Conservation (phyloP, 495 filamentous ascomycete genomes). For the Xanthoparmelia taractica region DNA sequence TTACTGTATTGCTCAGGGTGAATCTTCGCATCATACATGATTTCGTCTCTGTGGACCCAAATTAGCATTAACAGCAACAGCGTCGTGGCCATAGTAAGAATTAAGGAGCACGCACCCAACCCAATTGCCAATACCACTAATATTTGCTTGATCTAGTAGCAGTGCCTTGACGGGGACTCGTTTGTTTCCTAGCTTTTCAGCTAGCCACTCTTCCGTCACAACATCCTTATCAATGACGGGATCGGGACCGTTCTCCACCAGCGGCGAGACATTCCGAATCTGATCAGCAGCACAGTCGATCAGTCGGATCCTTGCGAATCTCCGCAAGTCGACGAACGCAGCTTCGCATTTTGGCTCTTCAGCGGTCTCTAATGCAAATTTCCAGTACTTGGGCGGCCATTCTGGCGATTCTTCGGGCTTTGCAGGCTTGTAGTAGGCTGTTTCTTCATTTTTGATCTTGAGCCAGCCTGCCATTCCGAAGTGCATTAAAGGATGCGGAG, state of each 20-base stretch:
- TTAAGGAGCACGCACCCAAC: constrained; percentile 53
- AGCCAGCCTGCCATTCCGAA: constrained; percentile 89
- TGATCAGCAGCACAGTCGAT: constrained; percentile 69
- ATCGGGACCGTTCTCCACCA: constrained; percentile 89
- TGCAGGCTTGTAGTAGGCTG: constrained; percentile 66
- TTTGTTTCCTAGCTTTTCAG: constrained; percentile 58
- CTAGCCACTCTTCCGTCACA: constrained; percentile 65
- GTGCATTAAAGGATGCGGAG: constrained; percentile 87
- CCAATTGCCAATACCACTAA: constrained; percentile 95
- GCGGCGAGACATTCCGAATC: constrained; percentile 68
- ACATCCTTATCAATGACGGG: constrained; percentile 74
- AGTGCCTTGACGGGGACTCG: constrained; percentile 80
- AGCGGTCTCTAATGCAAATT: constrained; percentile 66
- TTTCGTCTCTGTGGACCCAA: constrained; percentile 58
- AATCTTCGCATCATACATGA: constrained; percentile 76
- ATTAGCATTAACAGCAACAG: constrained; percentile 19
- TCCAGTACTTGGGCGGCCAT: constrained; percentile 90
- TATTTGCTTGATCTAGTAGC: constrained; percentile 77
- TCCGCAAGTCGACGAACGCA: constrained; percentile 74
- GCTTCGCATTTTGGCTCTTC: constrained; percentile 56
- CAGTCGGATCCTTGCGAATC: constrained; percentile 69
- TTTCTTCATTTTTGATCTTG: constrained; percentile 67
- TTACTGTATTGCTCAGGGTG: constrained; percentile 91
- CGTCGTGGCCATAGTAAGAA: not conserved
- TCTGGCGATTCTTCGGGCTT: constrained; percentile 47